Conservation (phyloP, 228 moss, liverwort and hornwort genomes). For the Sphagnum fallax region DNA sequence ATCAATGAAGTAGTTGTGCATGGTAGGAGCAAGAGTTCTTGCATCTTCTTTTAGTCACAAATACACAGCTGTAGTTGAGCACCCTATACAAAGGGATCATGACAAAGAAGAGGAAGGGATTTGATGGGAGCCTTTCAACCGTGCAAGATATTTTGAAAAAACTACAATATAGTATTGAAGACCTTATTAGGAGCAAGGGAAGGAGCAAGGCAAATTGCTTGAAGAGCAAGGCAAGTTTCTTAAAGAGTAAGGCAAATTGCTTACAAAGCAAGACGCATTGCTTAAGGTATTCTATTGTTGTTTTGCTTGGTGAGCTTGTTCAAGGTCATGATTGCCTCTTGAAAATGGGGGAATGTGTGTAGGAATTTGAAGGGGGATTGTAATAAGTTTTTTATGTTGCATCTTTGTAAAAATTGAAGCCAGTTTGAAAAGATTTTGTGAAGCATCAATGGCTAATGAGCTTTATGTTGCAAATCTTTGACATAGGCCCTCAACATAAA, state of each 20-base stretch:
- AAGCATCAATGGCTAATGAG: not conserved
- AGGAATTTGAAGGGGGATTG: no score
- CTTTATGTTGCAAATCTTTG: not conserved
- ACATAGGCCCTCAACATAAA: not conserved
- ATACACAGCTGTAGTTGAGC: conserved; percentile 11
- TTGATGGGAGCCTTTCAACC: not conserved
- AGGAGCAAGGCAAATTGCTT: no score
- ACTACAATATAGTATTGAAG: not conserved
- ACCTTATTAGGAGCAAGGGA: not conserved
- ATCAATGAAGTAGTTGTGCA: no score
- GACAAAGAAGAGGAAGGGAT: not conserved
- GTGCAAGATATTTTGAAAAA: not conserved
- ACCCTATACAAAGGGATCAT: conserved; percentile 6
- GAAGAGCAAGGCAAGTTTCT: no score
- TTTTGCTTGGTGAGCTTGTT: no score
- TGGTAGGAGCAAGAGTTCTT: no score
- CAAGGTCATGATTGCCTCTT: no score
- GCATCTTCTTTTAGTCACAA: no score
- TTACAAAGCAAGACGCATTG: no score
- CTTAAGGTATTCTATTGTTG: no score
- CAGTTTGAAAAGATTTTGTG: not conserved
- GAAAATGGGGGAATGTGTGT: no score
- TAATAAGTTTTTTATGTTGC: not conserved
- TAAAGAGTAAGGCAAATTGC: no score
- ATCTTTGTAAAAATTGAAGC: not conserved